Evolutionary conservation across 495 filamentous ascomycete genomes (phyloP), one percentile per base, ranked within the genome.

Genomic region (Friedmanniomyces simplex): DNA sequence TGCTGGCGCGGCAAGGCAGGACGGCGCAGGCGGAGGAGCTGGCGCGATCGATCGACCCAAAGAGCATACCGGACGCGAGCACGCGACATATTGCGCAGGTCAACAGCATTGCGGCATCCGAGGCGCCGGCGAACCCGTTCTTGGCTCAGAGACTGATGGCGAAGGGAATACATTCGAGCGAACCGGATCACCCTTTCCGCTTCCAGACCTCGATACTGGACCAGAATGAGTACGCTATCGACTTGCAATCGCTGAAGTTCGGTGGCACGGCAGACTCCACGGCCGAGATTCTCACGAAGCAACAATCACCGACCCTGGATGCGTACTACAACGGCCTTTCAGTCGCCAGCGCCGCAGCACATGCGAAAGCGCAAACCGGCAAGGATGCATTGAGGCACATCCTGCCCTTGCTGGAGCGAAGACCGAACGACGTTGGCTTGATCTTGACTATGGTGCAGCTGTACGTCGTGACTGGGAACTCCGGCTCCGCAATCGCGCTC

Each of bases 401-500:
- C 20, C 71, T 89, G 1, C 79, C 86, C 0, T 67, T 91, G n/a
- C 74, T 95, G 11, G 84, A 88, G 59, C 81, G 81, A 53, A 77
- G 86, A 22, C 89, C 90, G 0, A 81, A 81, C 58, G 91, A 99
- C 65, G 72, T 96, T 28, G 94, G 93, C 8, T 75, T 97, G 2
- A 74, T 88, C 10, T 74, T 97, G 41, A 91, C 88, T 13, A 80
- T 89, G 18, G 79, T 91, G 7, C 90, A 97, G 67, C 79, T 96
- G 37, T 91, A 94, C 64, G 74, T 95, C 16, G 75, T 80, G 43
- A 77, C 74, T 37, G 81, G 85, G 30, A 95, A 96, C 67, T 80
- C 82, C 50, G 83, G 78, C 20, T 82, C 84, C 4, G 93, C 94
- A 1, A 82, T 89, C 53, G 75, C 73, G 43, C 77, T 88, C 6